Percentiles rank a stretch among this genome's conserved stretches.
These are phyloP conservation scores for Blastobotrys terrestris DNA, from an alignment of 805 yeast species.

Conservation along the genomic window DNA sequence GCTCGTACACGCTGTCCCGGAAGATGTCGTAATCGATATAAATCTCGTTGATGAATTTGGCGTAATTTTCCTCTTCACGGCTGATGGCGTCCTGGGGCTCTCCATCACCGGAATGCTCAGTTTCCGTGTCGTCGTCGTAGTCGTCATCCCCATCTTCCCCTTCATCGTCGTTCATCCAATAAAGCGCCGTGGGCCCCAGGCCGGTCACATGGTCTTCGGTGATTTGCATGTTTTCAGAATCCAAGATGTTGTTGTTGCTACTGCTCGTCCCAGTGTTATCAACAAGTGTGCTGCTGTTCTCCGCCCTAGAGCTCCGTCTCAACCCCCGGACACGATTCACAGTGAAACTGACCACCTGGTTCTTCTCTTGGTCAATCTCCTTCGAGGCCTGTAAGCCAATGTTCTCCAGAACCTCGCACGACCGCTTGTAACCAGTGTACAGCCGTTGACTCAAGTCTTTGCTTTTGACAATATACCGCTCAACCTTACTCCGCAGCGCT, in stretches of 20 bases:
- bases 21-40: slow-evolving; percentile 35
- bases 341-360: slow-evolving; percentile 36
- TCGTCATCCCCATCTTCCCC: slow-evolving; percentile 11
- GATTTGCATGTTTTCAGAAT: not conserved
- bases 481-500: slow-evolving; percentile 14
- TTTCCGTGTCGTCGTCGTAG: slow-evolving; percentile 22
- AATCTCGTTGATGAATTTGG: slow-evolving; percentile 24
- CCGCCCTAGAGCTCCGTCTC: slow-evolving; percentile 10
- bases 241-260: not conserved
- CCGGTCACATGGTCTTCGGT: slow-evolving; percentile 8
- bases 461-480: slow-evolving; percentile 32
- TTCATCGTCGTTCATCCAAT: slow-evolving; percentile 42
- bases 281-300: slow-evolving; percentile 1
- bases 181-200: slow-evolving; percentile 25
- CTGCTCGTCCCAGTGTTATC: not conserved
- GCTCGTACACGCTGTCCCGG: slow-evolving; percentile 48
- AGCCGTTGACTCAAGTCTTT: slow-evolving; percentile 40
- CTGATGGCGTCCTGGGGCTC: not conserved
- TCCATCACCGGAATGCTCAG: not conserved
- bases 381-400: slow-evolving; percentile 67
- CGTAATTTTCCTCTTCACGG: slow-evolving; percentile 15
- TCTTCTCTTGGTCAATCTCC: slow-evolving; percentile 28
- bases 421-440: slow-evolving; percentile 29
- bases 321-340: slow-evolving; percentile 70
- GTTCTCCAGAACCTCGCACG: slow-evolving; percentile 58